These are phyloP conservation scores for Sugiyamaella floridensis DNA, from an alignment of 805 yeast species.

Conservation along the genomic window DNA sequence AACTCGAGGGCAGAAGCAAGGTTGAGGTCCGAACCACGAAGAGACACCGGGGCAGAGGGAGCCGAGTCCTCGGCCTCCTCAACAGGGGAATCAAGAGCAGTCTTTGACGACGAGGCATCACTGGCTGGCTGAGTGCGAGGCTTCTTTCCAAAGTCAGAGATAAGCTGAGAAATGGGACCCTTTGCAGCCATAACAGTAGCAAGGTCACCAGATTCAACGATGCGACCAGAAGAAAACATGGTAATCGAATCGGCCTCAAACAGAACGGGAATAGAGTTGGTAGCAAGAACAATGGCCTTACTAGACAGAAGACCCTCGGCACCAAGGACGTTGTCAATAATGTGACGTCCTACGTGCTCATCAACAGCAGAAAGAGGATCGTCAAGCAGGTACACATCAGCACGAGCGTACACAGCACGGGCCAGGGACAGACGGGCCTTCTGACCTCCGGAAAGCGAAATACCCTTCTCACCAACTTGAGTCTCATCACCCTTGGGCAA, in stretches of 20 bases:
- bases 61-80: background rate
- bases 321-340: slow-evolving; percentile 71
- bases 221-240: slow-evolving; percentile 49
- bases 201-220: slow-evolving; percentile 33
- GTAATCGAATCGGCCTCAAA: slow-evolving; percentile 65
- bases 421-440: slow-evolving; percentile 77
- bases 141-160: slow-evolving; percentile 24
- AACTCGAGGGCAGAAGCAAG: background rate
- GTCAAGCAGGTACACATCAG: slow-evolving; percentile 63
- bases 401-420: slow-evolving; percentile 65
- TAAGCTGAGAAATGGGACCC: slow-evolving; percentile 20
- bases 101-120: slow-evolving; percentile 14
- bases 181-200: slow-evolving; percentile 23
- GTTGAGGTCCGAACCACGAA: background rate
- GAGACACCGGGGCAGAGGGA: background rate
- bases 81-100: slow-evolving; percentile 1
- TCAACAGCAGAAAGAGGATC: slow-evolving; percentile 83
- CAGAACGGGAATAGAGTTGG: slow-evolving; percentile 79
- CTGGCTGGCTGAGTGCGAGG: slow-evolving; percentile 8
- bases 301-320: slow-evolving; percentile 66
- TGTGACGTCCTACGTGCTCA: slow-evolving; percentile 77
- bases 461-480: slow-evolving; percentile 80
- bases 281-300: slow-evolving; percentile 74
- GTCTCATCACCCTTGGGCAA: slow-evolving; percentile 72
- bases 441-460: slow-evolving; percentile 84